Conservation (phyloP, 2,329 filamentous ascomycete genomes). For the Colletotrichum paranaense region DNA sequence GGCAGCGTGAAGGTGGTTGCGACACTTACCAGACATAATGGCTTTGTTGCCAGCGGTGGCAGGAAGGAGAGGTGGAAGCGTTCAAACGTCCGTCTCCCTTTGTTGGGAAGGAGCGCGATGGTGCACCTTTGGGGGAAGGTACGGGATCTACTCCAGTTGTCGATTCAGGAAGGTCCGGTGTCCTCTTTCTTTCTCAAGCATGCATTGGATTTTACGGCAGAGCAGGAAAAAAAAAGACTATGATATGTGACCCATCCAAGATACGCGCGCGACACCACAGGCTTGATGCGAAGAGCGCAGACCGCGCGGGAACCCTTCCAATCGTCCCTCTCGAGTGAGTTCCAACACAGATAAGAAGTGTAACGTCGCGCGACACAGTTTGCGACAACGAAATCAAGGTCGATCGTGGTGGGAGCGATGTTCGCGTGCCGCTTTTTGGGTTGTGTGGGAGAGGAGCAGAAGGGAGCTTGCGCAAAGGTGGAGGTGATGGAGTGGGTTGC, state of each 20-base stretch:
- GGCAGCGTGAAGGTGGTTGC: conserved; percentile 19
- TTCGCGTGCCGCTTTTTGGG: conserved; percentile 32
- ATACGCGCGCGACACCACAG: conserved; percentile 24
- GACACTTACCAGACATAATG: conserved; percentile 34
- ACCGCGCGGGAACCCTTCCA: conserved; percentile 13
- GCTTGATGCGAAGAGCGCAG: conserved; percentile 17
- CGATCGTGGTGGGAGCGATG: background rate
- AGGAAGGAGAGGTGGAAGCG: background rate
- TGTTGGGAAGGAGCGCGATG: conserved; percentile 17
- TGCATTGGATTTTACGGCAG: conserved; percentile 34
- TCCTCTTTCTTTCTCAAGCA: conserved; percentile 25
- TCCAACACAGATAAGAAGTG: background rate
- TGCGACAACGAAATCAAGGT: conserved; percentile 15
- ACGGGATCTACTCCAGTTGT: conserved; percentile 10
- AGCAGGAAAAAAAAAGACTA: conserved; percentile 28
- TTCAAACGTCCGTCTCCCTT: conserved; percentile 21
- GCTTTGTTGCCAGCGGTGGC: conserved; percentile 7
- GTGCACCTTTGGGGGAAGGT: conserved; percentile 1
- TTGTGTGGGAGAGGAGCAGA: conserved; percentile 13
- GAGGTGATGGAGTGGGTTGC: conserved; percentile 33
- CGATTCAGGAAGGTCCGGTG: conserved; percentile 19
- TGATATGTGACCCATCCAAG: conserved; percentile 35
- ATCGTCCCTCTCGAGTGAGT: conserved; percentile 17
- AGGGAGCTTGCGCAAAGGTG: conserved; percentile 36
- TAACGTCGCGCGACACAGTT: conserved; percentile 7